Conservation (phyloP, 2,329 filamentous ascomycete genomes). For the Arachnomyces sp. region DNA sequence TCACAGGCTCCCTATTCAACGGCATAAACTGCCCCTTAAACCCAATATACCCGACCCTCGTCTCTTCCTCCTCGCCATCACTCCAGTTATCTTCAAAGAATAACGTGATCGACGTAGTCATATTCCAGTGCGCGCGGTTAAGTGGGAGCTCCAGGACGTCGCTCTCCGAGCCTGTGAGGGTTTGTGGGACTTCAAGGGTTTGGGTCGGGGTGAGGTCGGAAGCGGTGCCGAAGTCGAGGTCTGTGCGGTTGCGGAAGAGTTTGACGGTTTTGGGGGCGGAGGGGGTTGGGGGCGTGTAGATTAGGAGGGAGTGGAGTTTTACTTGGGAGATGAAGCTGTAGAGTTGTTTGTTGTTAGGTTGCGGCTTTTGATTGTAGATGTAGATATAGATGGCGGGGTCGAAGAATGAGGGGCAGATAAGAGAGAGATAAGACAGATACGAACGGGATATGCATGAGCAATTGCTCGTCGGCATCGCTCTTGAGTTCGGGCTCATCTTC, state of each 20-base stretch:
- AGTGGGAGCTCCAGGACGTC: conserved; percentile 84
- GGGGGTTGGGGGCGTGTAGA: conserved; percentile 65
- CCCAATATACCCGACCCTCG: conserved; percentile 70
- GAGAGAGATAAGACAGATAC: conserved; percentile 29
- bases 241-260: conserved; percentile 76
- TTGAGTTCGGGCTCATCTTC: conserved; percentile 63
- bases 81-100: conserved; percentile 92
- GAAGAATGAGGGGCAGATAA: conserved; percentile 3
- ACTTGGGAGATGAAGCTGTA: conserved; percentile 83
- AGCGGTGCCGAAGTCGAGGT: conserved; percentile 75
- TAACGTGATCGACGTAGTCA: conserved; percentile 69
- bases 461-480: conserved; percentile 84
- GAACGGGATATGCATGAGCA: conserved; percentile 86
- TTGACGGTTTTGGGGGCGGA: conserved; percentile 75
- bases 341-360: neutral
- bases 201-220: conserved; percentile 64
- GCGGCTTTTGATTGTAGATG: neutral
- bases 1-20: conserved; percentile 70
- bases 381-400: neutral
- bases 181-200: conserved; percentile 66
- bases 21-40: conserved; percentile 94
- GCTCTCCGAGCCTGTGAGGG: conserved; percentile 38
- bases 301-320: conserved; percentile 79
- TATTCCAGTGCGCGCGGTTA: conserved; percentile 79
- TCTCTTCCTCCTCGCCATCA: conserved; percentile 69